Evolutionary conservation across 1,284 basidiomycete genomes (phyloP), one percentile per base, ranked within the genome.

Genomic region (Irpex sp.): DNA sequence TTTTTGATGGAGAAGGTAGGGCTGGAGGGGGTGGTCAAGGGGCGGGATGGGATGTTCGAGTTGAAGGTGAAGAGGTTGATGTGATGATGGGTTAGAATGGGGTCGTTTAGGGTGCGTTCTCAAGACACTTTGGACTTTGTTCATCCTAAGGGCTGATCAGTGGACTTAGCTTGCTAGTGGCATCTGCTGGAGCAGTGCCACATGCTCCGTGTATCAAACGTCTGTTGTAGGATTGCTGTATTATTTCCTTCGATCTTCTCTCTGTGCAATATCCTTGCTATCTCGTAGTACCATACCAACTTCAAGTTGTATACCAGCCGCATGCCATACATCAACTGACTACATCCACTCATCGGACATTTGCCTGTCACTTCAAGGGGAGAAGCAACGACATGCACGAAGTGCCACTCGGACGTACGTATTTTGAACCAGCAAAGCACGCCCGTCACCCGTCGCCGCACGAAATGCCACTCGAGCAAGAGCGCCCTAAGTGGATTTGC

Each of bases 1-100:
- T 75, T 71, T 57, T 66, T 75, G 66, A 69, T 71, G 70, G 73
- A 70, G 26, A 67, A 69, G n/a, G 60, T 68, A 36, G 60, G 71
- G 35, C 63, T 74, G 65, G 70, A 71, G 59, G 74, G 74, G n/a
- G 64, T 75, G 17, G 63, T 65, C 59, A 73, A 69, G 63, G 71
- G 70, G 50, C 73, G 65, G 68, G 71, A 74, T 57, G 71, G 73
- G 7, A 63, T 70, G 49, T 75, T 70, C 66, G 74, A 75, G 68
- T 69, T 75, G 68, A 74, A 72, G 67, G 61, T 73, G 19, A 70
- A 69, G 63, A 71, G 60, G 62, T 65, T 53, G 46, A 5, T 33
- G 15, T 55, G n/a, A 37, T 7, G 31, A 17, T 56, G 17, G 49
- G 49, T 13, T 13, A 9, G 49, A 51, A 4, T 26, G 26, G 26